Evolutionary conservation across 495 filamentous ascomycete species (phyloP).

Genomic region (Neurospora sublineolata): DNA sequence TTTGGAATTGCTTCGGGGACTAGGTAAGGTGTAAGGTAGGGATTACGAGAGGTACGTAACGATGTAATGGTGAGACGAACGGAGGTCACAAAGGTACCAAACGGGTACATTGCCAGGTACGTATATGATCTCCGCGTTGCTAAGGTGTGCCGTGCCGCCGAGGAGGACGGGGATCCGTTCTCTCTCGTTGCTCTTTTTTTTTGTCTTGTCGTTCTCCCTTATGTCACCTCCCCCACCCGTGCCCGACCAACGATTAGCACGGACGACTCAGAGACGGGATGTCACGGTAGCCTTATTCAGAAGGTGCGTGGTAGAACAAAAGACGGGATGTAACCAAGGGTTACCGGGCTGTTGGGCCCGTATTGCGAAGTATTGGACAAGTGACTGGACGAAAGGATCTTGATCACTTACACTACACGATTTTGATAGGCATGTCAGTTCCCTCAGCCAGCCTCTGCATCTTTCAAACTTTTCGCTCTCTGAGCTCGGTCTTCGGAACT

Average conservation of each 20-base stretch:
- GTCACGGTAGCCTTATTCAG: background rate
- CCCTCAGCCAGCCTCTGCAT: background rate
- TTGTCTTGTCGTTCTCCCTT: background rate
- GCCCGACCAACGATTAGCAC: background rate
- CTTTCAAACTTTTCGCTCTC: background rate
- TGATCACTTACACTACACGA: background rate
- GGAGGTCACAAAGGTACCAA: background rate
- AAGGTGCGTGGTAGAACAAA: background rate
- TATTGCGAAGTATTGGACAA: background rate
- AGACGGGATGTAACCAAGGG: background rate
- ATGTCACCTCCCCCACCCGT: background rate
- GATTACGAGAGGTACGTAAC: background rate
- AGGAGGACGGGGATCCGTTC: background rate
- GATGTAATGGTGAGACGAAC: background rate
- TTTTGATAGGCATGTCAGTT: background rate
- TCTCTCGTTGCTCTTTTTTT: background rate
- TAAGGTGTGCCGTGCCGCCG: background rate
- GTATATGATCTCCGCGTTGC: background rate
- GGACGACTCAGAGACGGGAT: background rate
- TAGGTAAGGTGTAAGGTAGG: background rate
- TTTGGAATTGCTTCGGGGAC: background rate
- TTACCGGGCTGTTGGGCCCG: background rate
- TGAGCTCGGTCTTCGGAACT: background rate
- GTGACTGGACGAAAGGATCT: background rate
- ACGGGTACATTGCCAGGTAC: background rate